These are phyloP conservation scores for Mastigamoeba balamuthi DNA, from an alignment of 78 protist genomes.

Conservation along the genomic window DNA sequence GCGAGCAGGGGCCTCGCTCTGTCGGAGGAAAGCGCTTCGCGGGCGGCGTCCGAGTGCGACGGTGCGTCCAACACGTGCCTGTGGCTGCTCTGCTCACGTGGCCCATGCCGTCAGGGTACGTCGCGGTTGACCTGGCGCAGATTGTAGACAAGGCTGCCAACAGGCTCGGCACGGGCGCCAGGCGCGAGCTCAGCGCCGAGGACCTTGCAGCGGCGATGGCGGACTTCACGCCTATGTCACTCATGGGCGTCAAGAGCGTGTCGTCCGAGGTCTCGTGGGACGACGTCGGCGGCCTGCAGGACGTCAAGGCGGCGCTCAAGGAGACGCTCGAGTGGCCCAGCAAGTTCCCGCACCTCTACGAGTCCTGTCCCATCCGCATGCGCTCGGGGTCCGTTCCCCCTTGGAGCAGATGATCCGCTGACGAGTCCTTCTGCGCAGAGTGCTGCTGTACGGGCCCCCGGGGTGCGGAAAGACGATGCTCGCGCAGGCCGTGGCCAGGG, in stretches of 20 bases:
- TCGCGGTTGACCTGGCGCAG: not conserved
- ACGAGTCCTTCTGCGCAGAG: constrained; percentile 11
- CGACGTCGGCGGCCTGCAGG: constrained; percentile 46
- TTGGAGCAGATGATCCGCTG: not conserved
- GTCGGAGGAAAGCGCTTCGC: not conserved
- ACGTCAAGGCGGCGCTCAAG: constrained; percentile 22
- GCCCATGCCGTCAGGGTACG: not conserved
- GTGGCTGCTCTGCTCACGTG: not conserved
- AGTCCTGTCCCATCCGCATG: constrained; percentile 32
- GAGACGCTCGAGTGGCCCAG: constrained; percentile 68
- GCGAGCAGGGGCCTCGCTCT: not conserved
- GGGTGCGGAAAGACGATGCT: constrained; percentile 89
- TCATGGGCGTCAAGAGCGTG: constrained; percentile 31
- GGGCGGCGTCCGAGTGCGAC: not conserved
- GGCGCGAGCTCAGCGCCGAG: not conserved
- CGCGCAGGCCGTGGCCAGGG: constrained; percentile 63
- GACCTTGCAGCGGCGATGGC: not conserved
- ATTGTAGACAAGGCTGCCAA: not conserved
- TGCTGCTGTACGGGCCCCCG: constrained; percentile 84
- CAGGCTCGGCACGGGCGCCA: not conserved
- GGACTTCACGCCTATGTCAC: not conserved
- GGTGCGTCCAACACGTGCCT: not conserved
- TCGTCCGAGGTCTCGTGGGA: constrained; percentile 28
- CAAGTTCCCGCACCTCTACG: constrained; percentile 45
- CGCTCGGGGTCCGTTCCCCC: not conserved